Evolutionary conservation across 108 stramenopile species (phyloP).

Genomic region (Cyclotella cryptica): DNA sequence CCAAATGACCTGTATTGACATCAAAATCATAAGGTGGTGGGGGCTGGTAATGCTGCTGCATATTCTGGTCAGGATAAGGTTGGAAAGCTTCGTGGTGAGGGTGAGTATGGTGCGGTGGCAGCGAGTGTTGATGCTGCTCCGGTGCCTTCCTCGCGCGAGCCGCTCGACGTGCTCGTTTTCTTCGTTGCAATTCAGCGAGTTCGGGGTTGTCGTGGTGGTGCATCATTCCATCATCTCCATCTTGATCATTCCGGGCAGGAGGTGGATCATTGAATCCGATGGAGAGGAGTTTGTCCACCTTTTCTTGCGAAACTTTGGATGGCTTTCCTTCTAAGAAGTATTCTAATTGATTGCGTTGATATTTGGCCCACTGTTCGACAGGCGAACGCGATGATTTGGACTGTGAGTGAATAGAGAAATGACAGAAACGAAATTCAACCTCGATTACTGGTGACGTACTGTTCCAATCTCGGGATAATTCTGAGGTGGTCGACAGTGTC

Average conservation of each 20-base stretch:
- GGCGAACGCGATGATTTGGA: too few species aligned
- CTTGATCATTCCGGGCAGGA: not conserved
- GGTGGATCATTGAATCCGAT: constrained; percentile 44
- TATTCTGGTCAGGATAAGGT: not conserved
- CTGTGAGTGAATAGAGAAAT: too few species aligned
- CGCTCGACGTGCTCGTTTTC: constrained; percentile 5
- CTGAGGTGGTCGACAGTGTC: constrained; percentile 44
- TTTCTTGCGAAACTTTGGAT: constrained; percentile 34
- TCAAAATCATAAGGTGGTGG: constrained; percentile 6
- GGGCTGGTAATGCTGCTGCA: constrained; percentile 5
- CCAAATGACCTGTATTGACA: constrained; percentile 1
- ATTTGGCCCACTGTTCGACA: constrained; percentile 48
- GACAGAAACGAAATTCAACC: not conserved
- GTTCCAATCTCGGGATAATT: constrained; percentile 37
- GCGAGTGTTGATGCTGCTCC: not conserved
- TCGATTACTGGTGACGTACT: not conserved
- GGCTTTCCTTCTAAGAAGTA: constrained; percentile 26
- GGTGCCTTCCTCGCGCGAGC: not conserved
- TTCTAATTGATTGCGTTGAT: constrained; percentile 40
- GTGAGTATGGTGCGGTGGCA: not conserved
- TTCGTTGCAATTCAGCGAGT: not conserved
- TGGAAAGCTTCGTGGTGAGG: not conserved
- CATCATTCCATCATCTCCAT: not conserved
- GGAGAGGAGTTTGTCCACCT: constrained; percentile 28
- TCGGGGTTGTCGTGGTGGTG: not conserved